phyloP scores from a whole-genome alignment of 805 yeast species.

The Yarrowia hollandica region DNA sequence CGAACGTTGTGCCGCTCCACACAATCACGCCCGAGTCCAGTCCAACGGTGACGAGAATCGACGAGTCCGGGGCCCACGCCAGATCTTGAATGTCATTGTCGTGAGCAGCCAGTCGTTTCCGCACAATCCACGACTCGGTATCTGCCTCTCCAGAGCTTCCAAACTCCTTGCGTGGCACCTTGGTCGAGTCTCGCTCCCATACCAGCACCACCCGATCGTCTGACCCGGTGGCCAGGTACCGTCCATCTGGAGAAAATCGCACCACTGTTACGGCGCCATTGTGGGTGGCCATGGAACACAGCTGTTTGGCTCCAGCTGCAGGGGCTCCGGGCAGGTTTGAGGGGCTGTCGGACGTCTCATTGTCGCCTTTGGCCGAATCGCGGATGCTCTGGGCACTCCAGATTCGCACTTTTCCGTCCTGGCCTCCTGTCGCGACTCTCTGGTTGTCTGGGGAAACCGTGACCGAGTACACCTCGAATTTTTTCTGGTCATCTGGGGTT shows the following conservation, averaged over 20 bases:
- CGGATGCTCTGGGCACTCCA: conserved; percentile 89
- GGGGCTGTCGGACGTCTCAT: neutral
- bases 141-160: conserved; percentile 66
- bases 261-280: conserved; percentile 96
- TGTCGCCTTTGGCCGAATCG: conserved; percentile 49
- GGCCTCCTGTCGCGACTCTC: conserved; percentile 89
- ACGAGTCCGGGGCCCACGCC: conserved; percentile 96
- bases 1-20: conserved; percentile 92
- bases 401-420: conserved; percentile 84
- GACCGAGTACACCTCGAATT: conserved; percentile 82
- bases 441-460: conserved; percentile 79
- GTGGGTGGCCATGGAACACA: conserved; percentile 91
- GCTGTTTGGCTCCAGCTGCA: conserved; percentile 46
- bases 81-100: conserved; percentile 97
- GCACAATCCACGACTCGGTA: conserved; percentile 89
- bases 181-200: conserved; percentile 87
- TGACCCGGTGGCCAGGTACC: conserved; percentile 90
- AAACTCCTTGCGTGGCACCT: conserved; percentile 55
- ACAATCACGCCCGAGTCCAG: conserved; percentile 88
- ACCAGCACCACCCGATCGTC: conserved; percentile 89
- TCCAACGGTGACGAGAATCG: conserved; percentile 89
- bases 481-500: conserved; percentile 68
- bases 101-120: conserved; percentile 91
- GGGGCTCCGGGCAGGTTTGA: neutral
- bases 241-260: conserved; percentile 87